Evolutionary conservation across 305 asterid species (phyloP).

Genomic region (Salvia sclarea): DNA sequence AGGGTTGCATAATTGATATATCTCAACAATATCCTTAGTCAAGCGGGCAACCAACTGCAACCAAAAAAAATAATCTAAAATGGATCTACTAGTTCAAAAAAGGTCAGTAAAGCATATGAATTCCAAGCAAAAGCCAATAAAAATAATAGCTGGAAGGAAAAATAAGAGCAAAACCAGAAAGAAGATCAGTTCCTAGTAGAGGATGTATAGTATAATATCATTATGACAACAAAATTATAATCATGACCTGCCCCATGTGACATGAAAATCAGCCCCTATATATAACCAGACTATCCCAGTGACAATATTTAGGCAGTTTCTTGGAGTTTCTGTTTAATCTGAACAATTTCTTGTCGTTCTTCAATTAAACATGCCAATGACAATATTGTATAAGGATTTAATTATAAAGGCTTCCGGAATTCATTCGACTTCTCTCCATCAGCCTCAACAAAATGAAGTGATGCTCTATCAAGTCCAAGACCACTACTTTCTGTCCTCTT

Average conservation of each 20-base stretch:
- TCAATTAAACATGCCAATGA: background rate
- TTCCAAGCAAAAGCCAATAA: conserved; percentile 19
- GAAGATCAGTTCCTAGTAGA: background rate
- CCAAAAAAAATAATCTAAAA: conserved; percentile 17
- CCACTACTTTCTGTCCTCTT: conserved; percentile 11
- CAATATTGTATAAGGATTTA: background rate
- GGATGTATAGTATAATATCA: background rate
- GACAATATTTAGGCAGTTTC: conserved; percentile 15
- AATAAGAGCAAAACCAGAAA: conserved; percentile 4
- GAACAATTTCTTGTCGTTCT: background rate
- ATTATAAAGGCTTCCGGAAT: conserved; percentile 14
- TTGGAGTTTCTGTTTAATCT: background rate
- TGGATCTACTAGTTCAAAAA: conserved; percentile 28
- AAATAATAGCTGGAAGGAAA: background rate
- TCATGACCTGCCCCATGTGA: conserved; percentile 15
- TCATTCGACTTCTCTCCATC: conserved; percentile 17
- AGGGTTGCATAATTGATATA: conserved; percentile 86
- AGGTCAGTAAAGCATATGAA: conserved; percentile 22
- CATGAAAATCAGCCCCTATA: conserved; percentile 6
- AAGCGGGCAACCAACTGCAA: conserved; percentile 90
- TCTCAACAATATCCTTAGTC: conserved; percentile 88
- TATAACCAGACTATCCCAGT: conserved; percentile 4
- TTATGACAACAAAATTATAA: conserved; percentile 9
- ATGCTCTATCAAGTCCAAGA: background rate
- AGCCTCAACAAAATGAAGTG: conserved; percentile 20